Evolutionary conservation across 2,329 filamentous ascomycete genomes (phyloP).

Genomic region (Hymenoscyphus scutula): DNA sequence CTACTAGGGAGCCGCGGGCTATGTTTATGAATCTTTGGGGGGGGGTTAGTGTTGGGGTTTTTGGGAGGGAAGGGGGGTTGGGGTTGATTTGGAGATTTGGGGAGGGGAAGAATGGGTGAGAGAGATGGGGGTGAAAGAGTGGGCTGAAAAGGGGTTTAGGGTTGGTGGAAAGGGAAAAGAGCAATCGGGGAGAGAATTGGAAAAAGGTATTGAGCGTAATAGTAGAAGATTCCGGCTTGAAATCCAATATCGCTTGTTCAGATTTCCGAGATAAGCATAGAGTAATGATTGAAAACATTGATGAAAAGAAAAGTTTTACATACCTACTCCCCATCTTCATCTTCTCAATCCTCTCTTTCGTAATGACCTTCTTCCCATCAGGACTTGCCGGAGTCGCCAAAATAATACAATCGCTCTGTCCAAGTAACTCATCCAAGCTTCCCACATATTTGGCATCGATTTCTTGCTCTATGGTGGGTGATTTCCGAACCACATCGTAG

Average conservation of each 20-base stretch:
- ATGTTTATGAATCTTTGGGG: slow-evolving; percentile 56
- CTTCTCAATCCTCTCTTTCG: slow-evolving; percentile 44
- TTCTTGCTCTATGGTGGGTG: slow-evolving; percentile 29
- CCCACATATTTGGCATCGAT: slow-evolving; percentile 53
- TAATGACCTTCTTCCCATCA: slow-evolving; percentile 50
- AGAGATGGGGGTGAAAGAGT: too few species aligned
- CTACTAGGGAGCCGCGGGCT: slow-evolving; percentile 61
- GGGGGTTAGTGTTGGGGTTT: background rate
- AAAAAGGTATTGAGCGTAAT: too few species aligned
- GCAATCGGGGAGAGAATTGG: background rate
- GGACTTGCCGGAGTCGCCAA: slow-evolving; percentile 55
- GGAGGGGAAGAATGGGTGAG: too few species aligned
- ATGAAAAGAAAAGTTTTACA: background rate
- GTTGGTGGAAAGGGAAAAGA: background rate
- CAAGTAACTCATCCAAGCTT: slow-evolving; percentile 51
- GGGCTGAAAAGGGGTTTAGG: too few species aligned
- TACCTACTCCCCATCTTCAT: slow-evolving; percentile 53
- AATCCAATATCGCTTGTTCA: background rate
- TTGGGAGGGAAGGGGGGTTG: background rate
- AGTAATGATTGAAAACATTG: background rate
- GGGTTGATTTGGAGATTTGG: background rate
- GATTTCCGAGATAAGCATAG: background rate
- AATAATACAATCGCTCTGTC: slow-evolving; percentile 56
- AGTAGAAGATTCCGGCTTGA: too few species aligned
- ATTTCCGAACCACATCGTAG: slow-evolving; percentile 54